Percentiles rank a stretch among this genome's conserved stretches.
These are phyloP conservation scores for Apiospora kogelbergensis DNA, from an alignment of 2,329 filamentous ascomycete genomes.

Conservation along the genomic window DNA sequence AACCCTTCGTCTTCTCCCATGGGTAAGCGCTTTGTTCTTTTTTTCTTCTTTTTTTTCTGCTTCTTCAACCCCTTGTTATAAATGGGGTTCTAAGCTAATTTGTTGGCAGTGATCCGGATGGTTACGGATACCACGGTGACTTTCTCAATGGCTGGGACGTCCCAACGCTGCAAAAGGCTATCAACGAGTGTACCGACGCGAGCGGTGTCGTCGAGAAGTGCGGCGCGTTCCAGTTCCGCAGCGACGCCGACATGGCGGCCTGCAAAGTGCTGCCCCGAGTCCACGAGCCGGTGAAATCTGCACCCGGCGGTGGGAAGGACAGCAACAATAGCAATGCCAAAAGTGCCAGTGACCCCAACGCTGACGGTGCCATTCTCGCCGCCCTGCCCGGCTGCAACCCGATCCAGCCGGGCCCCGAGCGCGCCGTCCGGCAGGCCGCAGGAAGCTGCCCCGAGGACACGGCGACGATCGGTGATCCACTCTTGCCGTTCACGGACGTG, in stretches of 20 bases:
- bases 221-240: constrained; percentile 39
- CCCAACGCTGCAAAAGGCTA: constrained; percentile 46
- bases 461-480: constrained; percentile 35
- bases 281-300: constrained; percentile 36
- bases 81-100: background rate
- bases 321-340: background rate
- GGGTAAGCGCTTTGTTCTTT: constrained; percentile 19
- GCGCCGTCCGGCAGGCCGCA: constrained; percentile 15
- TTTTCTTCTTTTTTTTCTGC: background rate
- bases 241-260: constrained; percentile 37
- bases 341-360: background rate
- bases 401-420: constrained; percentile 33
- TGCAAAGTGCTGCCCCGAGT: constrained; percentile 46
- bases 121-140: constrained; percentile 57
- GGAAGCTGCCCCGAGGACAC: constrained; percentile 32
- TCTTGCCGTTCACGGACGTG: constrained; percentile 45
- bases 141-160: constrained; percentile 62
- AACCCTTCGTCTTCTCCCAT: constrained; percentile 52
- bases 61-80: background rate
- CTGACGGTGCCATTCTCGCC: constrained; percentile 37
- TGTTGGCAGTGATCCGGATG: constrained; percentile 36
- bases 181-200: constrained; percentile 46
- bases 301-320: background rate
- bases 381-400: constrained; percentile 57
- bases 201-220: constrained; percentile 45